These are phyloP conservation scores for Oryza longistaminata DNA, from an alignment of 176 grass and related monocot genomes.

Conservation along the genomic window DNA sequence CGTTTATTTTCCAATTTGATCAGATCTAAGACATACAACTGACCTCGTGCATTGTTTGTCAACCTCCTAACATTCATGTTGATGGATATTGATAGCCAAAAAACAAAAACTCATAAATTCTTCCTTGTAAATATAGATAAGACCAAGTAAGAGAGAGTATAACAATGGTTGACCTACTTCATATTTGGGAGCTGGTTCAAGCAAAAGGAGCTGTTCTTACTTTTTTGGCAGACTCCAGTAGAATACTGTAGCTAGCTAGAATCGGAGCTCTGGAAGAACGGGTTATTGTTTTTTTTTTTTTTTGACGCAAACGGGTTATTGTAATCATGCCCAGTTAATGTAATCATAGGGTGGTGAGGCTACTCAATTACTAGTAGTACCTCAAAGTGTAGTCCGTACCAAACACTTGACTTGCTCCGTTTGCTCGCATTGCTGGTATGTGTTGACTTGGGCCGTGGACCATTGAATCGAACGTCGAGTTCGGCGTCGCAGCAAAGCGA, in stretches of 20 bases:
- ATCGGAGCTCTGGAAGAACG: not conserved
- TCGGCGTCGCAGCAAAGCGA: constrained; percentile 17
- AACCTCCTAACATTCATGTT: not conserved
- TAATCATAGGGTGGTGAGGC: constrained; percentile 39
- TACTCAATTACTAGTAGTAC: not conserved
- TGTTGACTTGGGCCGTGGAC: constrained; percentile 17
- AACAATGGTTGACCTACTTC: constrained; percentile 40
- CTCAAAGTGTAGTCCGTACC: not conserved
- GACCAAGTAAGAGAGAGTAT: not conserved
- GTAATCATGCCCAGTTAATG: not conserved
- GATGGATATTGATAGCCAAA: not conserved
- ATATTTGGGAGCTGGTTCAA: constrained; percentile 22
- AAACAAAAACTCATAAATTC: not conserved
- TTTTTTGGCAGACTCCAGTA: not conserved
- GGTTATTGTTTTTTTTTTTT: no score
- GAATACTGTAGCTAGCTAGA: not conserved
- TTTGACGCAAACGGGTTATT: not conserved
- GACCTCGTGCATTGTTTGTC: not conserved
- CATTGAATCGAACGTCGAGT: not conserved
- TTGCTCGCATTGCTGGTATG: not conserved
- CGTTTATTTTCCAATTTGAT: not conserved
- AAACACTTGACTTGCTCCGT: constrained; percentile 38
- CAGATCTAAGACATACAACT: not conserved
- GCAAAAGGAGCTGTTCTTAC: constrained; percentile 17
- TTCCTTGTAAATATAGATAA: not conserved